These are phyloP conservation scores for Ganoderma multipileum DNA, from an alignment of 1,284 basidiomycete species.

Conservation along the genomic window DNA sequence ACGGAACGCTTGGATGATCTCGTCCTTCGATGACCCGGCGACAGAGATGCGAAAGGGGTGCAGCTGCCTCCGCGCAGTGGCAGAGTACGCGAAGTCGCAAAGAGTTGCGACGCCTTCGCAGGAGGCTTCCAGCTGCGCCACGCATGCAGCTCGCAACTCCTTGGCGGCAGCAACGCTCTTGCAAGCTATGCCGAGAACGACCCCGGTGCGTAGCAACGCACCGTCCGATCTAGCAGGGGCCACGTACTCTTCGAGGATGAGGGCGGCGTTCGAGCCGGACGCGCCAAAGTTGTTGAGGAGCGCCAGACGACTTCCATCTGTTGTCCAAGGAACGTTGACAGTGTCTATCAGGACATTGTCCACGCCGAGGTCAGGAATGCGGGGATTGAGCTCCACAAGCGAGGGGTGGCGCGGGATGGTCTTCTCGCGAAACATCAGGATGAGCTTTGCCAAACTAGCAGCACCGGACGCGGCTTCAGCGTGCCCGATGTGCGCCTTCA, in stretches of 20 bases:
- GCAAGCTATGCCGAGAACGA: constrained; percentile 67
- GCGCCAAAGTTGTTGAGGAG: constrained; percentile 80
- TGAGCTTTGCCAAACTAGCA: constrained; percentile 71
- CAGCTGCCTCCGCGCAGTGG: constrained; percentile 66
- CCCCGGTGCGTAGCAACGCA: neutral
- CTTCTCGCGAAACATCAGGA: constrained; percentile 68
- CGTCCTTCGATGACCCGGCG: constrained; percentile 47
- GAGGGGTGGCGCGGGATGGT: constrained; percentile 68
- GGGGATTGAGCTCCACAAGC: constrained; percentile 60
- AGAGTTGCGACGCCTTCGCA: constrained; percentile 41
- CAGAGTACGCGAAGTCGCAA: constrained; percentile 65
- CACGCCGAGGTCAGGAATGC: constrained; percentile 52
- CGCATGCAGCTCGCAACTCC: constrained; percentile 51
- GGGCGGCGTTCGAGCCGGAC: constrained; percentile 70
- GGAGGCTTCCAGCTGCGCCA: constrained; percentile 50
- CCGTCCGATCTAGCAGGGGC: neutral
- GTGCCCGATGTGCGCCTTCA: constrained; percentile 79
- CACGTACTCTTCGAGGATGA: constrained; percentile 61
- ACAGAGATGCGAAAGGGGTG: constrained; percentile 60
- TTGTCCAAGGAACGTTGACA: constrained; percentile 48
- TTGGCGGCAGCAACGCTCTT: constrained; percentile 56
- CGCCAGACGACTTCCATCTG: constrained; percentile 52
- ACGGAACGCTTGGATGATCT: constrained; percentile 53
- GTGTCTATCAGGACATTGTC: constrained; percentile 62
- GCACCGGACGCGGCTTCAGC: constrained; percentile 78